Evolutionary conservation across 2,329 filamentous ascomycete species (phyloP).

Genomic region (Xylariaceae sp.): DNA sequence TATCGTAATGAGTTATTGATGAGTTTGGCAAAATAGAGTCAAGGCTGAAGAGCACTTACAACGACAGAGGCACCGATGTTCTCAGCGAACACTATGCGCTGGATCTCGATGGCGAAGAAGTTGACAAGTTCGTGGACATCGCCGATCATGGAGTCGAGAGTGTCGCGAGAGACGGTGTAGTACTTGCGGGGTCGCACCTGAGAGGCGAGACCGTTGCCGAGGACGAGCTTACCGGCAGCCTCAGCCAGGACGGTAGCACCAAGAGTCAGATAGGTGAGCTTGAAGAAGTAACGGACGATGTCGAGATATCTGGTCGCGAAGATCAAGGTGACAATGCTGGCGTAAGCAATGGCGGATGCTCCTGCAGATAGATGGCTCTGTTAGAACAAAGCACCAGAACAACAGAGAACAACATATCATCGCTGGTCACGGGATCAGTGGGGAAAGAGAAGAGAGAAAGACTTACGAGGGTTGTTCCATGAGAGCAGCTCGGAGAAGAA

Average conservation of each 20-base stretch:
- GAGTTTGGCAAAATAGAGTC: neutral
- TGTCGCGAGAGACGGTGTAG: conserved; percentile 61
- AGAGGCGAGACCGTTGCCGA: conserved; percentile 59
- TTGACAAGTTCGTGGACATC: conserved; percentile 67
- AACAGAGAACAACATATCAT: too few species aligned
- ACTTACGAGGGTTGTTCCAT: conserved; percentile 64
- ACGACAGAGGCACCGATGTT: conserved; percentile 57
- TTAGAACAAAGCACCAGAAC: conserved; percentile 18
- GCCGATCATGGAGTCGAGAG: conserved; percentile 56
- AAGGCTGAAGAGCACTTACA: conserved; percentile 42
- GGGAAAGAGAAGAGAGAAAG: too few species aligned
- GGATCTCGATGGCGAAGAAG: conserved; percentile 67
- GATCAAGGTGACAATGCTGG: conserved; percentile 54
- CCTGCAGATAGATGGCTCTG: conserved; percentile 36
- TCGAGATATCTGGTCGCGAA: conserved; percentile 63
- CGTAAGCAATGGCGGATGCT: conserved; percentile 63
- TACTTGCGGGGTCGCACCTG: conserved; percentile 65
- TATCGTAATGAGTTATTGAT: conserved; percentile 26
- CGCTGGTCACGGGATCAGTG: conserved; percentile 3
- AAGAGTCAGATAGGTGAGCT: conserved; percentile 61
- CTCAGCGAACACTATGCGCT: conserved; percentile 66
- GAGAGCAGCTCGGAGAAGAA: conserved; percentile 67
- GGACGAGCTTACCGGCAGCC: conserved; percentile 55
- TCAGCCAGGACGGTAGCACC: conserved; percentile 59
- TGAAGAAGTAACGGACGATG: conserved; percentile 61